A percentile compares a stretch with the other conserved stretches of the same genome.
Evolutionary conservation across 2,329 filamentous ascomycete species (phyloP).

Genomic region (Fusarium multiceps): DNA sequence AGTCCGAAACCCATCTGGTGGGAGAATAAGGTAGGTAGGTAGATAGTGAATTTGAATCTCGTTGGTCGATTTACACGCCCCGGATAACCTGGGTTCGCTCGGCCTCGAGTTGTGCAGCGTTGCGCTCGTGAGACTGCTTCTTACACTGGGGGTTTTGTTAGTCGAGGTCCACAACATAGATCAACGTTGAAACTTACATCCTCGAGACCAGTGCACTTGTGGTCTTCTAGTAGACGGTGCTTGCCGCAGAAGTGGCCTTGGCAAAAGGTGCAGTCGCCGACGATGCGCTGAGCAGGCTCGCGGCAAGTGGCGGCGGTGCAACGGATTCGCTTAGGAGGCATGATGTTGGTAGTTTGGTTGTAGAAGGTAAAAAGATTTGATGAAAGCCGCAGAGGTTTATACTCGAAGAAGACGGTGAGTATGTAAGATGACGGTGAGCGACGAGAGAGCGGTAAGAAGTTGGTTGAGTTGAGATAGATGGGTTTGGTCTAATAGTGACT

Average conservation of each 20-base stretch:
- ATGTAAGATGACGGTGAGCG: conserved; percentile 6
- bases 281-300: conserved; percentile 87
- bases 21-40: background rate
- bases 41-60: conserved; percentile 1
- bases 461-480: conserved; percentile 1
- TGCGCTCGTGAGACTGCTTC: conserved; percentile 94
- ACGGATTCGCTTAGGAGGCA: conserved; percentile 81
- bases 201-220: conserved; percentile 92
- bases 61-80: conserved; percentile 71
- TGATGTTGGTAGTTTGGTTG: conserved; percentile 49
- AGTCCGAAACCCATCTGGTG: conserved; percentile 6
- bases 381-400: conserved; percentile 10
- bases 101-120: conserved; percentile 89
- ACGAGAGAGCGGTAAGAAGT: conserved; percentile 19
- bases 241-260: conserved; percentile 93
- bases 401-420: conserved; percentile 32
- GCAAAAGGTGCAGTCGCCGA: conserved; percentile 97
- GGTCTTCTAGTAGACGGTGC: conserved; percentile 92
- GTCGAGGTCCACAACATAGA: background rate
- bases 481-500: conserved; percentile 1
- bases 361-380: conserved; percentile 2
- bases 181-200: conserved; percentile 68
- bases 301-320: conserved; percentile 93
- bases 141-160: conserved; percentile 73
- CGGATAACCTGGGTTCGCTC: conserved; percentile 95